A percentile compares a stretch with the other conserved stretches of the same genome.
Evolutionary conservation across 75 land plant species (phyloP).

Genomic region (Adiantum capillusveneris): DNA sequence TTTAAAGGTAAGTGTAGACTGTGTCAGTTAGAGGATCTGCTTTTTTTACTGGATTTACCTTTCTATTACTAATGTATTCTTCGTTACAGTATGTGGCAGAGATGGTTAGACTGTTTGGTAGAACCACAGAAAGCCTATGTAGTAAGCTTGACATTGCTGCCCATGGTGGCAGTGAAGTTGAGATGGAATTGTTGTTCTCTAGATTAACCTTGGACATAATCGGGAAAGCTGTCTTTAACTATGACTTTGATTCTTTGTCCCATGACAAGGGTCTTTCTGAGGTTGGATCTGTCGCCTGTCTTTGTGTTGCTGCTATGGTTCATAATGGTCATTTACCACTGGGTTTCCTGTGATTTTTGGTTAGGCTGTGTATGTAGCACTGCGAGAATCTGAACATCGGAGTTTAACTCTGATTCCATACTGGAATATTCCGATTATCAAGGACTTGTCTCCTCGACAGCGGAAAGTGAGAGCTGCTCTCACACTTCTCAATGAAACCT

Average conservation of each 20-base stretch:
- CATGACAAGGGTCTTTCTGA: conserved; percentile 80
- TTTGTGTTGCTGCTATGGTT: background rate
- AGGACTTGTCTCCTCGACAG: conserved; percentile 71
- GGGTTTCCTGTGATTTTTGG: too few relatives aligned
- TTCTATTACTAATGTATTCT: too few relatives aligned
- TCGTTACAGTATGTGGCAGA: conserved; percentile 70
- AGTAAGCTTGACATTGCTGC: conserved; percentile 81
- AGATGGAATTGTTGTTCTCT: conserved; percentile 93
- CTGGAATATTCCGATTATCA: conserved; percentile 91
- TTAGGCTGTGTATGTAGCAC: conserved; percentile 84
- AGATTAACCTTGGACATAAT: conserved; percentile 87
- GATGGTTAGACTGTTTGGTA: conserved; percentile 80
- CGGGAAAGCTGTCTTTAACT: conserved; percentile 96
- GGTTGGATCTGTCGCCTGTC: conserved; percentile 25
- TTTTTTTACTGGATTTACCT: too few relatives aligned
- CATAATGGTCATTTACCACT: too few relatives aligned
- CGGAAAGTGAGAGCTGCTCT: conserved; percentile 69
- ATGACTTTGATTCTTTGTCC: conserved; percentile 92
- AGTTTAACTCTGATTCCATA: conserved; percentile 72
- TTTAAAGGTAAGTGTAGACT: conserved; percentile 56
- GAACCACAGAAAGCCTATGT: conserved; percentile 69
- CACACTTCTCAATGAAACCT: conserved; percentile 64
- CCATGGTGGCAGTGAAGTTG: conserved; percentile 68
- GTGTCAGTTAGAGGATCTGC: background rate
- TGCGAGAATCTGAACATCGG: conserved; percentile 85